phyloP scores from a whole-genome alignment of 2,329 filamentous ascomycete genomes.

The Venturia pyrina region DNA sequence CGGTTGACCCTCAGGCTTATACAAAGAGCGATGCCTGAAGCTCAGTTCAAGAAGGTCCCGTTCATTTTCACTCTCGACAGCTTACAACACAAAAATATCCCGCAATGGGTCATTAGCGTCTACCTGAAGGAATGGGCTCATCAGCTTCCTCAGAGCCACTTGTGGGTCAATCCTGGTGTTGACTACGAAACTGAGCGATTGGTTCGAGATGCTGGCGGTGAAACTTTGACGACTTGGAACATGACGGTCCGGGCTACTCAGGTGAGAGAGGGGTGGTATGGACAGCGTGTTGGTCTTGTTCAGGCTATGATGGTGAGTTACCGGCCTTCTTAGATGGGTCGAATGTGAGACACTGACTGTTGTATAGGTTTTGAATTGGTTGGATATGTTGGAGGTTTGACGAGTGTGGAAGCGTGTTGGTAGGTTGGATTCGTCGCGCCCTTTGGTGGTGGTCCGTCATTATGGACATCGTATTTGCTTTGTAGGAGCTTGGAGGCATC shows the following conservation, averaged over 20 bases:
- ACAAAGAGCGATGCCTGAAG: neutral
- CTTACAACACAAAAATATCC: neutral
- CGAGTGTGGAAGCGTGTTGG: too few species aligned
- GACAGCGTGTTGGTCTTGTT: constrained; percentile 30
- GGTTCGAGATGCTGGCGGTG: constrained; percentile 27
- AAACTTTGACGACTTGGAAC: constrained; percentile 35
- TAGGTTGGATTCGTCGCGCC: too few species aligned
- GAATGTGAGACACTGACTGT: too few species aligned
- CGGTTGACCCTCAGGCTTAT: neutral
- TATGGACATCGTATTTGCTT: too few species aligned
- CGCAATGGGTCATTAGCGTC: neutral
- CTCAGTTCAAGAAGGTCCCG: neutral
- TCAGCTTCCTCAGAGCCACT: neutral
- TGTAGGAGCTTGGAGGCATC: too few species aligned
- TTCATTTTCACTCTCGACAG: neutral
- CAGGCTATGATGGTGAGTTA: constrained; percentile 34
- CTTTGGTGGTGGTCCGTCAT: too few species aligned
- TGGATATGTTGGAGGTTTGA: too few species aligned
- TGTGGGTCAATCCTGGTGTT: neutral
- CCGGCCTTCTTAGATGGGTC: neutral
- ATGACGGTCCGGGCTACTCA: constrained; percentile 31
- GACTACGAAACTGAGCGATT: constrained; percentile 17
- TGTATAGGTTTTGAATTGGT: too few species aligned
- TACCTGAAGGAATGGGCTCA: neutral
- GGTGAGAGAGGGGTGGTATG: constrained; percentile 29